Percentiles rank a stretch among this genome's conserved stretches.
phyloP scores from a whole-genome alignment of 2,329 filamentous ascomycete species.

The Phialophora tarda region DNA sequence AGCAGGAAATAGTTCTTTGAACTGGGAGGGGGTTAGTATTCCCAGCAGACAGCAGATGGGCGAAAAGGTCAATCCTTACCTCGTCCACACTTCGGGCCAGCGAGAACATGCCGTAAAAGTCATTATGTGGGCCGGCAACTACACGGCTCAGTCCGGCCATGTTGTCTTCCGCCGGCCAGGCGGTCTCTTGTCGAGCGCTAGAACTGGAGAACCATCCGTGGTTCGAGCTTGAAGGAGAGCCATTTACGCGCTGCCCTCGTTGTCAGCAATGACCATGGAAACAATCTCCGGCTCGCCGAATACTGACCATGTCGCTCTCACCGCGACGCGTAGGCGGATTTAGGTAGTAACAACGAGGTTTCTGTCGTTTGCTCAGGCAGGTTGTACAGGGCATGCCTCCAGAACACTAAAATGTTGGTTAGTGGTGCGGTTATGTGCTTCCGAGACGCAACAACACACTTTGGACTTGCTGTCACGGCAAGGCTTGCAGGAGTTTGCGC shows the following conservation, averaged over 20 bases:
- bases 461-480: conserved; percentile 36
- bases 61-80: conserved; percentile 11
- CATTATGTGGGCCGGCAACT: conserved; percentile 15
- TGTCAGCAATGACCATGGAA: conserved; percentile 6
- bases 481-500: conserved; percentile 35
- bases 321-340: conserved; percentile 18
- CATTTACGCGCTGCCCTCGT: conserved; percentile 4
- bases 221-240: conserved; percentile 1
- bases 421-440: conserved; percentile 1
- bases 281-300: neutral
- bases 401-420: conserved; percentile 23
- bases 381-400: conserved; percentile 34
- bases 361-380: conserved; percentile 33
- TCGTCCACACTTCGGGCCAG: conserved; percentile 30
- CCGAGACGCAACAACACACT: conserved; percentile 16
- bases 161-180: conserved; percentile 4
- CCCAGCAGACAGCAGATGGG: neutral
- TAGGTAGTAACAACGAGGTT: conserved; percentile 32
- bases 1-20: conserved; percentile 22
- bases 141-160: conserved; percentile 5
- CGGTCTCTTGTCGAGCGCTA: conserved; percentile 11
- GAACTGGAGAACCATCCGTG: conserved; percentile 10
- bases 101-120: conserved; percentile 29
- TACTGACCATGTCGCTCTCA: conserved; percentile 27
- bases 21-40: conserved; percentile 21